phyloP scores from a whole-genome alignment of 257 asterid species.

The Salvia splendens region DNA sequence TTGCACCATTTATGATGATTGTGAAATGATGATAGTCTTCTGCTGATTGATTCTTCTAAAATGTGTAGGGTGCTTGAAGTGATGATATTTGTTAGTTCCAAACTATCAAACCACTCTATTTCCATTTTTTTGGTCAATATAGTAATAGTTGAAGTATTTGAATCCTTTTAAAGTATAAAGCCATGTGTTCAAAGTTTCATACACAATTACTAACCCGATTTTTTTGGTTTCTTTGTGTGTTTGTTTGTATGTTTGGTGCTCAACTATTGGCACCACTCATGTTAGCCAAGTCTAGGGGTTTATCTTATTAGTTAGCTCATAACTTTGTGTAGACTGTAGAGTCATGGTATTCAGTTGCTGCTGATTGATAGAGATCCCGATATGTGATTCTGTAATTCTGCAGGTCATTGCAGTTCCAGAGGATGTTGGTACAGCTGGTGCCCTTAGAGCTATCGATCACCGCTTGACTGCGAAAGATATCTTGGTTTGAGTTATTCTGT shows the following conservation, averaged over 20 bases:
- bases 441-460: constrained; percentile 84
- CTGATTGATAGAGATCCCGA: constrained; percentile 19
- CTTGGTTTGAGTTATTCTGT: constrained; percentile 57
- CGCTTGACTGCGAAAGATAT: constrained; percentile 85
- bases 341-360: not conserved
- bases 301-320: constrained; percentile 10
- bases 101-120: not conserved
- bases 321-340: constrained; percentile 27
- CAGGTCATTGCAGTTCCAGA: constrained; percentile 97
- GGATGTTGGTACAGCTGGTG: constrained; percentile 97
- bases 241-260: not conserved
- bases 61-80: constrained; percentile 11
- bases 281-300: not conserved
- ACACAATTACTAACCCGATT: constrained; percentile 10
- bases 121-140: constrained; percentile 23
- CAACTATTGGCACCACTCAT: constrained; percentile 12
- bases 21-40: not conserved
- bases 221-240: constrained; percentile 19
- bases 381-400: constrained; percentile 28
- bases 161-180: constrained; percentile 20
- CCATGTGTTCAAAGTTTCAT: not conserved
- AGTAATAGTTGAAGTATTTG: constrained; percentile 16
- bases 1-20: constrained; percentile 20
- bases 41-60: constrained; percentile 14
- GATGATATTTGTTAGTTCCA: constrained; percentile 10